Percentiles rank a stretch among this genome's conserved stretches.
These are phyloP conservation scores for Neurospora sp. DNA, from an alignment of 495 filamentous ascomycete genomes.

Conservation along the genomic window DNA sequence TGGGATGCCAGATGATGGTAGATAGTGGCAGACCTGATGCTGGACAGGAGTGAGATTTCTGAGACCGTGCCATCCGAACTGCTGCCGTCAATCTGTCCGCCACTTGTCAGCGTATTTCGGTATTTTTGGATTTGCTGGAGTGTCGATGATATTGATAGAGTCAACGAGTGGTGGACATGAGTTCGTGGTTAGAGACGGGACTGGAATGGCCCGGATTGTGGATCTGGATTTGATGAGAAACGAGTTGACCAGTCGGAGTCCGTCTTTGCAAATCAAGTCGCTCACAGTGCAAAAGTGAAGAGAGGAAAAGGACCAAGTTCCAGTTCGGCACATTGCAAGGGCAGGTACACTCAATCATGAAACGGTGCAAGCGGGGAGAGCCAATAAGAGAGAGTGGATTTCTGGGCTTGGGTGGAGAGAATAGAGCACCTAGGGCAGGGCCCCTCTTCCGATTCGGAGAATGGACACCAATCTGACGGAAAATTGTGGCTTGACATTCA, in stretches of 20 bases:
- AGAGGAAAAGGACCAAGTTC: neutral
- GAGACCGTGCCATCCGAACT: neutral
- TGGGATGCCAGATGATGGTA: neutral
- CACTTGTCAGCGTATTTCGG: neutral
- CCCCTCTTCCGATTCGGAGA: neutral
- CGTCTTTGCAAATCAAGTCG: neutral
- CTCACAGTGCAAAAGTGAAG: neutral
- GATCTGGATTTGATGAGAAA: neutral
- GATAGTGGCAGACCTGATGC: neutral
- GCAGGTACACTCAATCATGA: neutral
- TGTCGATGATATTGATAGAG: neutral
- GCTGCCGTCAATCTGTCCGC: neutral
- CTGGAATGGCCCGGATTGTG: neutral
- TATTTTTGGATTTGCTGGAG: neutral
- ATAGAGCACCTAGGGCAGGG: neutral
- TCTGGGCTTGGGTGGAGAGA: neutral
- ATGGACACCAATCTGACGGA: neutral
- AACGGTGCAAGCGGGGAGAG: neutral
- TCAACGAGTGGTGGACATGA: neutral
- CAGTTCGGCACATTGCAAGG: neutral
- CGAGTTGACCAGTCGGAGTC: neutral
- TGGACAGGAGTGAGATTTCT: neutral
- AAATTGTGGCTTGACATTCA: neutral
- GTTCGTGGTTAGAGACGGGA: neutral
- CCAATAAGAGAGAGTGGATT: neutral